These are phyloP conservation scores for Globisporangium orthogonon DNA, from an alignment of 352 stramenopile species.

Conservation along the genomic window DNA sequence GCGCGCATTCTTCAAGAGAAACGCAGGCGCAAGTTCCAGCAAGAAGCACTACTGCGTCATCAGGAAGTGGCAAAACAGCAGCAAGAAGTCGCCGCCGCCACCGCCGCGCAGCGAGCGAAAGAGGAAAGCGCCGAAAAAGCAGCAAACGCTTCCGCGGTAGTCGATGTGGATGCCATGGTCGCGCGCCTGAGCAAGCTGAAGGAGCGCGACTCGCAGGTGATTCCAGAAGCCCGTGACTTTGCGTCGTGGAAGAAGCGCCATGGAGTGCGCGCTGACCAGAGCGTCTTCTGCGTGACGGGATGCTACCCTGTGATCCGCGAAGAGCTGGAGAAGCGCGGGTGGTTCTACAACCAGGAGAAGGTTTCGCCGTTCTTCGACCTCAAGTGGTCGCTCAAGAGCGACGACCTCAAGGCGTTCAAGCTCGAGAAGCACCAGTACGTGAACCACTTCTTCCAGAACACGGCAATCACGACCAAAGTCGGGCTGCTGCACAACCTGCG, in stretches of 20 bases:
- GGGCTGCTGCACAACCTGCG: conserved; percentile 85
- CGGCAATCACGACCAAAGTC: conserved; percentile 90
- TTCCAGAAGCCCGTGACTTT: conserved; percentile 77
- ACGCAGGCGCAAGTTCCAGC: conserved; percentile 39
- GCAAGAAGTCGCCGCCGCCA: conserved; percentile 30
- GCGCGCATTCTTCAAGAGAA: conserved; percentile 45
- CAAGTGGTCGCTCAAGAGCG: conserved; percentile 89
- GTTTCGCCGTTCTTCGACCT: conserved; percentile 87
- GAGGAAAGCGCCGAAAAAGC: conserved; percentile 18
- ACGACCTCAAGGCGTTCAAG: conserved; percentile 73
- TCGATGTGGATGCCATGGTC: conserved; percentile 68
- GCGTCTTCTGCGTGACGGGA: conserved; percentile 89
- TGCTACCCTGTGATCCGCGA: conserved; percentile 91
- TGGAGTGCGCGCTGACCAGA: conserved; percentile 60
- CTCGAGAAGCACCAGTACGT: conserved; percentile 85
- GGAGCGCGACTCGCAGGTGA: conserved; percentile 52
- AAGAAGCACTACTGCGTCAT: conserved; percentile 44
- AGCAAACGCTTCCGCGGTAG: conserved; percentile 12
- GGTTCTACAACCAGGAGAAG: conserved; percentile 83
- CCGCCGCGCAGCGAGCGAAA: conserved; percentile 21
- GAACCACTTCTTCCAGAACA: conserved; percentile 90
- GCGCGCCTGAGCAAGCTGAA: conserved; percentile 71
- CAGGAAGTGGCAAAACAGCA: conserved; percentile 43
- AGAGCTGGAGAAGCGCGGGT: conserved; percentile 83
- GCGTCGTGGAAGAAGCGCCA: conserved; percentile 88